phyloP scores from a whole-genome alignment of 805 yeast genomes.

The Hanseniaspora mollemarum region DNA sequence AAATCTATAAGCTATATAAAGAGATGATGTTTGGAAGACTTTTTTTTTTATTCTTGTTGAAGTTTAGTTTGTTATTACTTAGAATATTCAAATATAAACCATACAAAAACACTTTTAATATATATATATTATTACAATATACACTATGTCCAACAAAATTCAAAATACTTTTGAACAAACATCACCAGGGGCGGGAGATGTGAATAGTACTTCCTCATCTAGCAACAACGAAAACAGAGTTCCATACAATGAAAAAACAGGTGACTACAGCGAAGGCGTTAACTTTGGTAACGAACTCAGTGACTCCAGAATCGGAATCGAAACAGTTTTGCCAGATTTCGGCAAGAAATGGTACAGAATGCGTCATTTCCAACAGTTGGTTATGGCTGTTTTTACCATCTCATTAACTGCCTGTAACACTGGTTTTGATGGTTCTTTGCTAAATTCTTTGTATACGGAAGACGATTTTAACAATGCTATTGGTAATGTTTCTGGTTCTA shows the following conservation, averaged over 20 bases:
- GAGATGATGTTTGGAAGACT: too few relatives aligned
- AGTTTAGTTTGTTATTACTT: too few relatives aligned
- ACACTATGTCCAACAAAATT: background rate
- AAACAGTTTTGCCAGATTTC: slow-evolving; percentile 20
- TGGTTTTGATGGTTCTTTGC: slow-evolving; percentile 40
- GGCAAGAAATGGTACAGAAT: slow-evolving; percentile 30
- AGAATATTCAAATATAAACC: too few relatives aligned
- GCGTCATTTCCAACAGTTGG: slow-evolving; percentile 33
- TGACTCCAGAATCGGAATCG: slow-evolving; percentile 4
- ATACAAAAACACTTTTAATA: background rate
- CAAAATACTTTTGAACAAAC: background rate
- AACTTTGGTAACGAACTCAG: too few relatives aligned
- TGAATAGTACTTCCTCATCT: background rate
- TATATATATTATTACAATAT: too few relatives aligned
- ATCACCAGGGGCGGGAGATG: background rate
- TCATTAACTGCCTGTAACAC: slow-evolving; percentile 39
- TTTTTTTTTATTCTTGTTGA: too few relatives aligned
- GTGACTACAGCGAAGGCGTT: slow-evolving; percentile 3
- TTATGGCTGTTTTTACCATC: slow-evolving; percentile 32
- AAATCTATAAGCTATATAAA: too few relatives aligned
- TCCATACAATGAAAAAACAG: slow-evolving; percentile 23
- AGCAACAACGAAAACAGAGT: slow-evolving; percentile 15
- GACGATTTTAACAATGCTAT: slow-evolving; percentile 33
- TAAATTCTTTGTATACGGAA: slow-evolving; percentile 42
- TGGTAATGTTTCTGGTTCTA: slow-evolving; percentile 33